Percentiles rank a stretch among this genome's conserved stretches.
Evolutionary conservation across 1,139 yeast species (phyloP).

Genomic region (Kodamaea sp.): DNA sequence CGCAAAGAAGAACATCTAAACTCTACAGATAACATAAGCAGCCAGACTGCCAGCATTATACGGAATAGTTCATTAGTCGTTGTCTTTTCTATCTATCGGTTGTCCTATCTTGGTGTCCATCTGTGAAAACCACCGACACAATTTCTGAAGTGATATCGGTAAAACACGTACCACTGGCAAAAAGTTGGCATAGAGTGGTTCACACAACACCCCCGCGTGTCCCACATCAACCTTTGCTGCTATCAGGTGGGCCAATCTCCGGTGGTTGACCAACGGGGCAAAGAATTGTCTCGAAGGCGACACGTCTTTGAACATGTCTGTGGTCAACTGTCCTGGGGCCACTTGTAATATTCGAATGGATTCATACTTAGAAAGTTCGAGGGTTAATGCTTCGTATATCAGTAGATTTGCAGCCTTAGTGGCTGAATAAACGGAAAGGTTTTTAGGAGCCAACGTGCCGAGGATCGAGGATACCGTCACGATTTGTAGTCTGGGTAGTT

Average conservation of each 20-base stretch:
- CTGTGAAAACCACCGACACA: conserved; percentile 51
- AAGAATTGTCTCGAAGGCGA: conserved; percentile 56
- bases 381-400: conserved; percentile 57
- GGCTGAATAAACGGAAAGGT: conserved; percentile 64
- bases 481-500: conserved; percentile 40
- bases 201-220: conserved; percentile 52
- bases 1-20: conserved; percentile 9
- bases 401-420: conserved; percentile 65
- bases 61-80: background rate
- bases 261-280: conserved; percentile 60
- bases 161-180: conserved; percentile 53
- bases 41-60: background rate
- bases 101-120: conserved; percentile 46
- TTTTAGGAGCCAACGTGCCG: conserved; percentile 71
- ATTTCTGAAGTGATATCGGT: conserved; percentile 50
- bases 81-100: conserved; percentile 1
- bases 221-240: conserved; percentile 45
- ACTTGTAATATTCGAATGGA: conserved; percentile 50
- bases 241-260: conserved; percentile 45
- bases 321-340: conserved; percentile 67
- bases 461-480: conserved; percentile 69
- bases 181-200: conserved; percentile 62
- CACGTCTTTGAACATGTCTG: conserved; percentile 64
- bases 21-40: background rate
- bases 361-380: conserved; percentile 39